A percentile compares a stretch with the other conserved stretches of the same genome.
Conservation (phyloP, 257 asterid species). For the Gentiana straminea region DNA sequence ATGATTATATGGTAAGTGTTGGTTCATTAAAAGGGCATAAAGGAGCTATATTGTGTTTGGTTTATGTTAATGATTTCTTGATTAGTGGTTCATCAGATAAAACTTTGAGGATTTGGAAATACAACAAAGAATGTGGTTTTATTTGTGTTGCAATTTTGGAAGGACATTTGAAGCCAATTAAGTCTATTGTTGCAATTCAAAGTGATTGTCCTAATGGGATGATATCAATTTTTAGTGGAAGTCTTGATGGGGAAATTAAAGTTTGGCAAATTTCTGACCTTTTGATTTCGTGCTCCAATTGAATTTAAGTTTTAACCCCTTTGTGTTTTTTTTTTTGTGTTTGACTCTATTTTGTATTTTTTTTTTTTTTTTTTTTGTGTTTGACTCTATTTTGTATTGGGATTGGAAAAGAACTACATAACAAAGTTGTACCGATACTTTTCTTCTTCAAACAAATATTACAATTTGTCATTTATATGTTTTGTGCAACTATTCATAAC, state of each 20-base stretch:
- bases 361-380: too few relatives aligned
- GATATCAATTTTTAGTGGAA: slow-evolving; percentile 40
- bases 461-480: too few relatives aligned
- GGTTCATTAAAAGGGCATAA: slow-evolving; percentile 33
- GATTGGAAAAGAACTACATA: too few relatives aligned
- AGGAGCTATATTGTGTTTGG: slow-evolving; percentile 37
- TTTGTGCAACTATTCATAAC: too few relatives aligned
- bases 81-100: slow-evolving; percentile 52
- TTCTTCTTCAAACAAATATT: too few relatives aligned
- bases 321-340: too few relatives aligned
- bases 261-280: slow-evolving; percentile 30
- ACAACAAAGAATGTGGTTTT: slow-evolving; percentile 10
- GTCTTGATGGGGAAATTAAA: slow-evolving; percentile 50
- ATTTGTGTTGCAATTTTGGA: slow-evolving; percentile 29
- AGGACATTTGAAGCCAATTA: slow-evolving; percentile 45
- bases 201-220: slow-evolving; percentile 14
- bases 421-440: too few relatives aligned
- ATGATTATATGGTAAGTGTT: slow-evolving; percentile 10
- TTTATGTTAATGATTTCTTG: slow-evolving; percentile 21
- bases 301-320: too few relatives aligned
- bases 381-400: too few relatives aligned
- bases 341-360: too few relatives aligned
- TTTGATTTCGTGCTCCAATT: too few relatives aligned
- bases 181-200: slow-evolving; percentile 26
- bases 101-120: slow-evolving; percentile 43